These are phyloP conservation scores for Tulasnella sp. DNA, from an alignment of 768 basidiomycete species.

Conservation along the genomic window DNA sequence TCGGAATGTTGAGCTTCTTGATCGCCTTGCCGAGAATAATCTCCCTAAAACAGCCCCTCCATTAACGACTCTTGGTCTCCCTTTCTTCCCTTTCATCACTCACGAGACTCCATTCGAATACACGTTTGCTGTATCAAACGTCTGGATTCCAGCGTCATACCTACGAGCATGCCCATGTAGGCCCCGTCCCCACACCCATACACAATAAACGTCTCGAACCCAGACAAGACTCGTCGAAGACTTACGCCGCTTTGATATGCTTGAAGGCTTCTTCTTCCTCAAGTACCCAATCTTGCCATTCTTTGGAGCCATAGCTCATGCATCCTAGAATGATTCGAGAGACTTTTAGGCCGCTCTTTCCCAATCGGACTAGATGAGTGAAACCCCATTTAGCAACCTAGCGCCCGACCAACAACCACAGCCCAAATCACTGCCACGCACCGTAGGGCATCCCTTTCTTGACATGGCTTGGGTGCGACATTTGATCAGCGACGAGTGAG, in stretches of 20 bases:
- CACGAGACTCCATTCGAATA: constrained; percentile 56
- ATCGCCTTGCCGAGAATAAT: constrained; percentile 65
- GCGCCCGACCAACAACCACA: too few relatives aligned
- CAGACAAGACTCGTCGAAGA: neutral
- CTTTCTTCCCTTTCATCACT: neutral
- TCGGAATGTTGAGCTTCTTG: constrained; percentile 32
- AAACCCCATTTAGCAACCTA: neutral
- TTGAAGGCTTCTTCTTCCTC: constrained; percentile 44
- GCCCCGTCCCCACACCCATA: too few relatives aligned
- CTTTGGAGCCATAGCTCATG: constrained; percentile 48
- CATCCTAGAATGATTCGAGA: constrained; percentile 34
- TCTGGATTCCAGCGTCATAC: constrained; percentile 12
- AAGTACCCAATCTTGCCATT: constrained; percentile 50
- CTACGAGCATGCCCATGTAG: neutral
- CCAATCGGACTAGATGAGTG: constrained; percentile 9
- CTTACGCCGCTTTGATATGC: neutral
- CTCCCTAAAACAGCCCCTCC: constrained; percentile 33
- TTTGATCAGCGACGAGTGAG: neutral
- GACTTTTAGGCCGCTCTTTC: constrained; percentile 17
- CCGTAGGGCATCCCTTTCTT: constrained; percentile 9
- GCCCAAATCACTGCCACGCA: neutral
- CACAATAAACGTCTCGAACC: neutral
- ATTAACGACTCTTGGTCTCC: neutral
- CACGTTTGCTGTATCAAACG: constrained; percentile 26
- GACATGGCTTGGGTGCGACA: neutral